phyloP scores from a whole-genome alignment of 1,139 yeast species.

The Kodamaea suecica region DNA sequence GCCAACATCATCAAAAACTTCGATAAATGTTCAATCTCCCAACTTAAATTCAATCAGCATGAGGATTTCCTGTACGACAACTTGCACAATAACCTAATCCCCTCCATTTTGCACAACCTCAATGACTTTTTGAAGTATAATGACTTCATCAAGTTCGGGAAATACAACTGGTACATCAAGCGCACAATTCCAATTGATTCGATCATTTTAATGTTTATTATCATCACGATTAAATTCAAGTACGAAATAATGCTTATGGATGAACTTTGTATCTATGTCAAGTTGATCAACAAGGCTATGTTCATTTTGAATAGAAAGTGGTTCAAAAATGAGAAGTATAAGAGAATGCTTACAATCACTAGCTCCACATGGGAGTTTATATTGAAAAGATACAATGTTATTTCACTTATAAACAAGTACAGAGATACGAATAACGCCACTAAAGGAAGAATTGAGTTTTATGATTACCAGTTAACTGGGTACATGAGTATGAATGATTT shows the following conservation, averaged over 20 bases:
- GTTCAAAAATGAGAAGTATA: constrained; percentile 48
- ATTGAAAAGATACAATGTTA: constrained; percentile 33
- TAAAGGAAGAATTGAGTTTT: constrained; percentile 28
- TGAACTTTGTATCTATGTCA: constrained; percentile 32
- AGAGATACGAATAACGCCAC: constrained; percentile 19
- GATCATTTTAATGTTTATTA: constrained; percentile 50
- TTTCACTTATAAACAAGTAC: constrained; percentile 30
- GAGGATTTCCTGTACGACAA: constrained; percentile 46
- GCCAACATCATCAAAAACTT: constrained; percentile 38
- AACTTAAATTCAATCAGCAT: constrained; percentile 33
- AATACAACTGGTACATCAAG: constrained; percentile 59
- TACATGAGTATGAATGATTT: constrained; percentile 40
- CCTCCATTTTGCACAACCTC: constrained; percentile 55
- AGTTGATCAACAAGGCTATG: constrained; percentile 41
- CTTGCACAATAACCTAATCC: constrained; percentile 50
- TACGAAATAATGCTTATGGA: constrained; percentile 38
- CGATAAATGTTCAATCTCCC: constrained; percentile 34
- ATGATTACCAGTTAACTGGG: constrained; percentile 42
- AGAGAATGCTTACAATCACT: constrained; percentile 43
- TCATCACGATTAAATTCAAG: constrained; percentile 52
- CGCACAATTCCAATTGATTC: constrained; percentile 60
- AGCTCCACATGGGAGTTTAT: constrained; percentile 46
- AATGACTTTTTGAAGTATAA: constrained; percentile 51
- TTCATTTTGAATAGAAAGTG: constrained; percentile 45
- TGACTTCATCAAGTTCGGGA: constrained; percentile 48